These are phyloP conservation scores for Daedalea quercina DNA, from an alignment of 768 basidiomycete species.

Conservation along the genomic window DNA sequence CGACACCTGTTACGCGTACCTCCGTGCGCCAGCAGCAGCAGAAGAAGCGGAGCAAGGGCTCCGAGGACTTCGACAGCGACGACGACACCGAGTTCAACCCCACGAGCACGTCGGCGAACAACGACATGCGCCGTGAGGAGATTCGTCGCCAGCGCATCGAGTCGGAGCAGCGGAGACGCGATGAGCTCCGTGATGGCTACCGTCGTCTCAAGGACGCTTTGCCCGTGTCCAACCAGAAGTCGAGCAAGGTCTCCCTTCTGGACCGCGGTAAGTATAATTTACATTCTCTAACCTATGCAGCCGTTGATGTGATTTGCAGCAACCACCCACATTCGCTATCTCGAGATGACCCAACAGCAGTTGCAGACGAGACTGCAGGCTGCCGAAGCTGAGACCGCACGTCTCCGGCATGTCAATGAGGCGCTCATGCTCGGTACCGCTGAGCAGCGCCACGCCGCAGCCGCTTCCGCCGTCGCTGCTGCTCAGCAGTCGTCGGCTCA, in stretches of 20 bases:
- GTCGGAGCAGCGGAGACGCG: conserved; percentile 86
- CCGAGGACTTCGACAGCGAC: conserved; percentile 61
- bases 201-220: conserved; percentile 85
- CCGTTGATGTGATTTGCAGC: conserved; percentile 35
- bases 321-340: conserved; percentile 80
- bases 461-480: conserved; percentile 49
- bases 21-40: conserved; percentile 36
- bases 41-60: conserved; percentile 36
- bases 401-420: conserved; percentile 81
- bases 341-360: conserved; percentile 73
- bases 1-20: conserved; percentile 38
- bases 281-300: conserved; percentile 6
- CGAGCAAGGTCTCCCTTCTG: conserved; percentile 85
- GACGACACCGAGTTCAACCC: conserved; percentile 73
- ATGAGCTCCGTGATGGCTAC: conserved; percentile 91
- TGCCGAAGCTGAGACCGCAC: conserved; percentile 74
- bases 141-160: conserved; percentile 91
- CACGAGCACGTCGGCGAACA: conserved; percentile 33
- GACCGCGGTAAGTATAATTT: conserved; percentile 57
- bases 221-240: conserved; percentile 87
- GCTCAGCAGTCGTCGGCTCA: conserved; percentile 34
- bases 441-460: conserved; percentile 58
- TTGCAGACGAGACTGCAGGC: conserved; percentile 70
- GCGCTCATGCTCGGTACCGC: conserved; percentile 83
- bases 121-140: conserved; percentile 79